Base-by-base conservation (phyloP, 2,329 filamentous ascomycete species). In the Phialophora chinensis region DNA sequence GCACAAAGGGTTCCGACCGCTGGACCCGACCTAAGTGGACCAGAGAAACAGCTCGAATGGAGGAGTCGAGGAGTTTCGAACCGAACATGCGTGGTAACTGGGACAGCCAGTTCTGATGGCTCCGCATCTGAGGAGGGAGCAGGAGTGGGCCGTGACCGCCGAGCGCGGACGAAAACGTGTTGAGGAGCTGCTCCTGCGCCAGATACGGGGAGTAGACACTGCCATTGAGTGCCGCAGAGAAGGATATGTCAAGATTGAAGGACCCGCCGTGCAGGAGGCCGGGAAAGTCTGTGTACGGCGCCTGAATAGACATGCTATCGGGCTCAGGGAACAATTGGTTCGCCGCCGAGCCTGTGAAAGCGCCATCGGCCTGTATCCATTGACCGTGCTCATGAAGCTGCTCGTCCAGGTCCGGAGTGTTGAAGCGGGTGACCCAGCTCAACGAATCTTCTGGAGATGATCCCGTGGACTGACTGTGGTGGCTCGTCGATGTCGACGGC, bases 21-120 rank as follows among this genome's bases (percentile, higher is more conserved):
- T 75, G 70, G 3, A 69, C 60, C 25, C 73, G 70, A 7, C 73
- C 74, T 55, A 77, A 69, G 65, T 76, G 75, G 10, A 75, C 72
- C 11, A 74, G 66, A 23, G 74, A 75, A 31, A 77, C 68, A 55
- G 74, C 74, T 56, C 72, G 72, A 25, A 77, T 60, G 1, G 75
- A 68, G 60, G 63, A 44, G 55, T 73, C 72, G 27, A 73, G 66
- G 25, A 73, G 66, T 14, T 67, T 69, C 11, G 59, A 66, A 25
- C 72, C 72, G 38, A 69, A 71, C 11, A 70, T 47, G 33, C 25
- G 29, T n/a, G 72, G 68, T n/a, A 73, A 53, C 20, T 69, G 67
- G 12, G 60, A 50, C 3, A 73, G 66, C 72, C 71, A 72, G n/a
- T 65, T 64, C 12, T 35, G 64, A 56, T 72, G 69, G 52, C 29